Percentiles rank a stretch among this genome's conserved stretches.
These are phyloP conservation scores for Lactarius sp. DNA, from an alignment of 768 basidiomycete species.

Conservation along the genomic window DNA sequence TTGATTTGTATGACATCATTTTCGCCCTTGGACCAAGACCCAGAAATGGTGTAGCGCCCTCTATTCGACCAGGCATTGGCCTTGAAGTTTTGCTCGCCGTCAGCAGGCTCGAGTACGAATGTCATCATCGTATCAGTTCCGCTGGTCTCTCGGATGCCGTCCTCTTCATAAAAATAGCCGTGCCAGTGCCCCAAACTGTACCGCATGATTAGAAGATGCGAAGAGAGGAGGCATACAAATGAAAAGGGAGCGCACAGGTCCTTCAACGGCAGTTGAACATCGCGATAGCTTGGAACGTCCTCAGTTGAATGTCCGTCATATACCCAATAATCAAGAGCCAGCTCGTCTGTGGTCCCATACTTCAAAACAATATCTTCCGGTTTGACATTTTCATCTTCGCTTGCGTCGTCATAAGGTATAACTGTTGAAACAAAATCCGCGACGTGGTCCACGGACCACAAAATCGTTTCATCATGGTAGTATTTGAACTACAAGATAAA, in stretches of 20 bases:
- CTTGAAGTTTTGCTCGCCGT: constrained; percentile 12
- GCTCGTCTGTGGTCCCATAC: neutral
- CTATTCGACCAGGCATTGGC: constrained; percentile 14
- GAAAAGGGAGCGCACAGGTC: constrained; percentile 6
- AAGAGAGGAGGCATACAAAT: too few species aligned
- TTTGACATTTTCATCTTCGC: constrained; percentile 15
- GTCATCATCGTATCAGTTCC: constrained; percentile 15
- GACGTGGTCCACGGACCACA: constrained; percentile 9
- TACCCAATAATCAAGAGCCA: constrained; percentile 9
- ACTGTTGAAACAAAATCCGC: neutral
- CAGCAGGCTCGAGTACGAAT: constrained; percentile 9
- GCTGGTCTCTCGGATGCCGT: neutral
- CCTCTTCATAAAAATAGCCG: constrained; percentile 12
- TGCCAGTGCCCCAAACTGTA: constrained; percentile 20
- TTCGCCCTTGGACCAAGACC: constrained; percentile 20
- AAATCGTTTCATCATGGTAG: neutral
- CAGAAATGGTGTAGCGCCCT: constrained; percentile 22
- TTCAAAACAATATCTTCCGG: constrained; percentile 8
- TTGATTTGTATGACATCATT: constrained; percentile 18
- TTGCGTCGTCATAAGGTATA: constrained; percentile 3
- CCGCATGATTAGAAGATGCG: neutral
- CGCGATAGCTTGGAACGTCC: neutral
- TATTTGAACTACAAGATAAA: constrained; percentile 11
- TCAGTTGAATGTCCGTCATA: constrained; percentile 23
- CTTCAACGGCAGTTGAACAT: constrained; percentile 11